A percentile compares a stretch with the other conserved stretches of the same genome.
Conservation (phyloP, 2,329 filamentous ascomycete genomes). For the Claviceps sp. region DNA sequence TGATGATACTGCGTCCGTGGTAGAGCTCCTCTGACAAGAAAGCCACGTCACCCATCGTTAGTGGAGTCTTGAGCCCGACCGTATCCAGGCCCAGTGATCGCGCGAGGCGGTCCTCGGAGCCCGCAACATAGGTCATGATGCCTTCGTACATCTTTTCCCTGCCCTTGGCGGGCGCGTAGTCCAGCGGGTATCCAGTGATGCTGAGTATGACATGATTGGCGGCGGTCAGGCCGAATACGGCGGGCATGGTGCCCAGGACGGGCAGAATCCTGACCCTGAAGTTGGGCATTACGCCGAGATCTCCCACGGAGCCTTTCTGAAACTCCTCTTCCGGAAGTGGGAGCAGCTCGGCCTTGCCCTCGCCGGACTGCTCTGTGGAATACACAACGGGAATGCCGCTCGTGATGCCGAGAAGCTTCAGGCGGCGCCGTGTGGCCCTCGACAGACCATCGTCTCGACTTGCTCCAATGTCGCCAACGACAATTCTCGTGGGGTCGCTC, state of each 20-base stretch:
- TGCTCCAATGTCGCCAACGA: constrained; percentile 79
- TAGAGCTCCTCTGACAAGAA: constrained; percentile 87
- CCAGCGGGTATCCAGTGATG: constrained; percentile 70
- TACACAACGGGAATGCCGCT: constrained; percentile 85
- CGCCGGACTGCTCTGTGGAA: constrained; percentile 78
- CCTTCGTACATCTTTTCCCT: constrained; percentile 87
- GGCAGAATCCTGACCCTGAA: constrained; percentile 92
- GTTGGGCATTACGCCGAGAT: constrained; percentile 78
- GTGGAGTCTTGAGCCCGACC: constrained; percentile 63
- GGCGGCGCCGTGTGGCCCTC: constrained; percentile 63
- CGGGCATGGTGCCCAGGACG: constrained; percentile 92
- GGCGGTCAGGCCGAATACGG: constrained; percentile 80
- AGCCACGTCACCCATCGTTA: constrained; percentile 68
- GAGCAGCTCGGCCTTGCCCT: constrained; percentile 80
- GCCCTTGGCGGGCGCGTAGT: constrained; percentile 68
- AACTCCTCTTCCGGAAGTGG: constrained; percentile 83
- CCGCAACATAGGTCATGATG: constrained; percentile 62
- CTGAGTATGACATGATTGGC: constrained; percentile 88
- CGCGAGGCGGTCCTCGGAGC: constrained; percentile 63
- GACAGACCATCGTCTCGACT: constrained; percentile 85
- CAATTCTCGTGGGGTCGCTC: constrained; percentile 68
- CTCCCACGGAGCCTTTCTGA: constrained; percentile 69
- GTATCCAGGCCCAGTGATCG: constrained; percentile 22
- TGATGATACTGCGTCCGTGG: constrained; percentile 68
- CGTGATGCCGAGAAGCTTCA: constrained; percentile 66